These are phyloP conservation scores for Ceratocystiopsis brevicomis DNA, from an alignment of 2,329 filamentous ascomycete genomes.

Conservation along the genomic window DNA sequence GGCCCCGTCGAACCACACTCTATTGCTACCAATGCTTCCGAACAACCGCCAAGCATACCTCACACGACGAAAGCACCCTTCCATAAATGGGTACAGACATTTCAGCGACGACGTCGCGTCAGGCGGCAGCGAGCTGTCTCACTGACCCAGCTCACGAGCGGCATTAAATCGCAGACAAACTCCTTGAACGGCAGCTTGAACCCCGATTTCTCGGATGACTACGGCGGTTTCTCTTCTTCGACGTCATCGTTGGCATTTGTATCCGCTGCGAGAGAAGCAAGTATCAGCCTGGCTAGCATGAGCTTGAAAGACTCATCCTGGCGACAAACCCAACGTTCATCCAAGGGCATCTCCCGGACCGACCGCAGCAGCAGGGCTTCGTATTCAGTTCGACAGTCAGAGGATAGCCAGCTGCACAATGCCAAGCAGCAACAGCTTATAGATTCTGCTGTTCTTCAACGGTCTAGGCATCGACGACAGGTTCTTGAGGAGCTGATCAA, in stretches of 20 bases:
- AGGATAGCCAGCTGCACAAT: constrained; percentile 45
- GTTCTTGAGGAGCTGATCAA: constrained; percentile 70
- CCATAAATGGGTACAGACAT: constrained; percentile 52
- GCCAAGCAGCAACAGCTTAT: constrained; percentile 21
- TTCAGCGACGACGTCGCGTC: constrained; percentile 36
- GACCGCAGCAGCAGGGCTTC: constrained; percentile 45
- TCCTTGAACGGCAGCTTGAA: too few relatives aligned
- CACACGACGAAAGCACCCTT: constrained; percentile 30
- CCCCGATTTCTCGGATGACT: neutral
- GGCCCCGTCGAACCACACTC: too few relatives aligned
- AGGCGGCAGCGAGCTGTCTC: constrained; percentile 16
- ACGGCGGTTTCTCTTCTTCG: constrained; percentile 43
- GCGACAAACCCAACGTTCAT: constrained; percentile 31
- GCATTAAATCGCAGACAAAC: too few relatives aligned
- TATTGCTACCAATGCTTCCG: too few relatives aligned
- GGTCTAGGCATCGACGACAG: constrained; percentile 56
- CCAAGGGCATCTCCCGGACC: constrained; percentile 35
- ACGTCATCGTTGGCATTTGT: constrained; percentile 64
- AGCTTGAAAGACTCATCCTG: constrained; percentile 48
- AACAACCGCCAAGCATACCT: too few relatives aligned
- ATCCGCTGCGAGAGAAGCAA: constrained; percentile 63
- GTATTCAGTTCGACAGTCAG: constrained; percentile 39
- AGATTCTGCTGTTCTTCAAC: constrained; percentile 51
- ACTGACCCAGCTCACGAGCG: too few relatives aligned
- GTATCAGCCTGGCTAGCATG: constrained; percentile 53